phyloP scores from a whole-genome alignment of 176 grass and related monocot genomes.

The Paspalum vaginatum region DNA sequence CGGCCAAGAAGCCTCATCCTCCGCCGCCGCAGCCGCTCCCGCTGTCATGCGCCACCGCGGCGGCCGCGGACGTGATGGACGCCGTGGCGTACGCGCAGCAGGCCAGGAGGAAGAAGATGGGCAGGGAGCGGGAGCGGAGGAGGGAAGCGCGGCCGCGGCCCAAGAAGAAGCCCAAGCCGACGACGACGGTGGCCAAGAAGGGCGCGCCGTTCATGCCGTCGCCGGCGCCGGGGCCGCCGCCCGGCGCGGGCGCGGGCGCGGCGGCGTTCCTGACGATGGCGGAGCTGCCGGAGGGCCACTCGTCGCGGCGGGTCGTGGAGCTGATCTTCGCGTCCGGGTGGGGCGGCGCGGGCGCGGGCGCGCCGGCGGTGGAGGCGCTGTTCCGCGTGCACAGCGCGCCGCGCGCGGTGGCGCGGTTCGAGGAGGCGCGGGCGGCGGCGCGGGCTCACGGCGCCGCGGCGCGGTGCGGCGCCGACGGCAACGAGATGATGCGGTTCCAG shows the following conservation, averaged over 20 bases:
- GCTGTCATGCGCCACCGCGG: slow-evolving; percentile 35
- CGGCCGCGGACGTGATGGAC: slow-evolving; percentile 45
- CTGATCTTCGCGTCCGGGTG: slow-evolving; percentile 68
- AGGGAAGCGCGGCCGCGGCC: slow-evolving; percentile 32
- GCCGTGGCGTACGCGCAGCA: slow-evolving; percentile 39
- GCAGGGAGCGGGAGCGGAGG: slow-evolving; percentile 34
- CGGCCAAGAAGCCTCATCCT: not conserved
- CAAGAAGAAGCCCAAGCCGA: slow-evolving; percentile 59
- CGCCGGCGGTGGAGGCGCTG: slow-evolving; percentile 53
- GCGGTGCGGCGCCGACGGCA: slow-evolving; percentile 67
- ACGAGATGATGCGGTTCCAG: slow-evolving; percentile 80
- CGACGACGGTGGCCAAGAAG: not conserved
- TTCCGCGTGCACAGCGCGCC: slow-evolving; percentile 64
- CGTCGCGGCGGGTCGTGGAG: slow-evolving; percentile 68
- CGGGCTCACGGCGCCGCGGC: slow-evolving; percentile 53
- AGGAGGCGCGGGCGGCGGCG: slow-evolving; percentile 48
- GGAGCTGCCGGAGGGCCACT: slow-evolving; percentile 60
- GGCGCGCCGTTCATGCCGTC: slow-evolving; percentile 43
- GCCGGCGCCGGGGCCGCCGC: not conserved
- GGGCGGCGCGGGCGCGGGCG: not conserved
- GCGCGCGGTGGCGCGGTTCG: slow-evolving; percentile 57
- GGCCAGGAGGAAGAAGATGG: slow-evolving; percentile 36
- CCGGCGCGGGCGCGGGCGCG: not conserved
- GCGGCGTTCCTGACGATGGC: slow-evolving; percentile 53
- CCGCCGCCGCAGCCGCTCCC: slow-evolving; percentile 32